phyloP scores from a whole-genome alignment of 2,329 filamentous ascomycete species.

The Trichophyton schoenleinii region DNA sequence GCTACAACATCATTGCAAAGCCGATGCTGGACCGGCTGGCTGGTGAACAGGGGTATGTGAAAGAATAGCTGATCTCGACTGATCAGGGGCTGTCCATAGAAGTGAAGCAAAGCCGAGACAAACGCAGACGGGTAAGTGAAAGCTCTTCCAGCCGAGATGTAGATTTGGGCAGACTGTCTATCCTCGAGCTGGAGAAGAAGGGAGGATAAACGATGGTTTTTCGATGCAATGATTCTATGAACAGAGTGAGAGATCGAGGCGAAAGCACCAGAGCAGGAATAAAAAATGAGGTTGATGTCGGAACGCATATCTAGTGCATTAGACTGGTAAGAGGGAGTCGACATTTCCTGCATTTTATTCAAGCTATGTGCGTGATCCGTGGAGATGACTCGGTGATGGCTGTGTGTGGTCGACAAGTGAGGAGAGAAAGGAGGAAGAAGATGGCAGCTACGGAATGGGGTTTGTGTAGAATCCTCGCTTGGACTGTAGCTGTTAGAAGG shows the following conservation, averaged over 20 bases:
- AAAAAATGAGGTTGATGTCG: constrained; percentile 17
- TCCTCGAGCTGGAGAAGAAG: constrained; percentile 12
- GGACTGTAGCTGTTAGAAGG: background rate
- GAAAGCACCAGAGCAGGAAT: constrained; percentile 14
- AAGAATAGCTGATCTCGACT: constrained; percentile 11
- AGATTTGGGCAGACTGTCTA: constrained; percentile 10
- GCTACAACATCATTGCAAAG: background rate
- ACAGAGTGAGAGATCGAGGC: constrained; percentile 12
- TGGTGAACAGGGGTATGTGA: constrained; percentile 11
- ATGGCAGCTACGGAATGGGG: background rate
- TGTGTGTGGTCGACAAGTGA: background rate
- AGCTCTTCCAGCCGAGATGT: constrained; percentile 13
- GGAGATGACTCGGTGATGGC: background rate
- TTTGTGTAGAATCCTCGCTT: background rate
- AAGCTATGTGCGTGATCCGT: background rate
- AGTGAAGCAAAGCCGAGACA: constrained; percentile 17
- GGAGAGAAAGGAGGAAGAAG: background rate
- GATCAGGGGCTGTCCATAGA: constrained; percentile 20
- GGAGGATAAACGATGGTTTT: constrained; percentile 16
- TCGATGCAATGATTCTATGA: constrained; percentile 18
- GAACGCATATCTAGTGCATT: constrained; percentile 12
- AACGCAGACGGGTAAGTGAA: constrained; percentile 19
- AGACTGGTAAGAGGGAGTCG: constrained; percentile 11
- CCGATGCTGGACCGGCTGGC: constrained; percentile 6
- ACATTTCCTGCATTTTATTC: background rate